Conservation (phyloP, 352 stramenopile genomes). For the Globisporangium polare region DNA sequence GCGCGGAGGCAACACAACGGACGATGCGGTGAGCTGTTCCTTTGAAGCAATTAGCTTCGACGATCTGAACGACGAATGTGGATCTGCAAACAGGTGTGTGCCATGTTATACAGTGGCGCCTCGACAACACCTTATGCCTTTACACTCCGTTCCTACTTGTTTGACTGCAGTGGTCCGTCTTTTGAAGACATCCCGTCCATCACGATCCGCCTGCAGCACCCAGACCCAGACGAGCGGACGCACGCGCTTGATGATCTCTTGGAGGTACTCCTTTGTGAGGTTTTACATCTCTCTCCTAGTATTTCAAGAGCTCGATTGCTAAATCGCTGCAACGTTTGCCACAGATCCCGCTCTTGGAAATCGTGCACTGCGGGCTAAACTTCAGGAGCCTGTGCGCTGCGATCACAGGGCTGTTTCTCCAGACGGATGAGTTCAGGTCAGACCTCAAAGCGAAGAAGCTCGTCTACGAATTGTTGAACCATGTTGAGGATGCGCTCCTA, state of each 20-base stretch:
- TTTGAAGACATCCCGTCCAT: constrained; percentile 17
- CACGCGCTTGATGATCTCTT: constrained; percentile 16
- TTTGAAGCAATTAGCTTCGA: constrained; percentile 44
- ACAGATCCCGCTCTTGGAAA: constrained; percentile 48
- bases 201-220: not conserved
- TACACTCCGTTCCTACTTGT: too few species aligned
- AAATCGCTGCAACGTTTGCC: not conserved
- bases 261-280: not conserved
- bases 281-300: not conserved
- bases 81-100: constrained; percentile 33
- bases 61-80: constrained; percentile 34
- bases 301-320: not conserved
- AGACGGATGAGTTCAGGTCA: constrained; percentile 12
- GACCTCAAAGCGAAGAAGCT: constrained; percentile 23
- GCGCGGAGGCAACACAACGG: not conserved
- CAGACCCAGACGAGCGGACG: not conserved
- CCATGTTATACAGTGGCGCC: not conserved
- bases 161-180: constrained; percentile 6
- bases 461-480: constrained; percentile 34
- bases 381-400: constrained; percentile 29
- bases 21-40: constrained; percentile 17
- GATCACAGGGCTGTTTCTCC: constrained; percentile 33
- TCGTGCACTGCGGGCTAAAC: constrained; percentile 41
- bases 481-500: constrained; percentile 40
- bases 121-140: not conserved